Evolutionary conservation across 345 rosid genomes (phyloP).

Genomic region (Gossypium sturtianum): DNA sequence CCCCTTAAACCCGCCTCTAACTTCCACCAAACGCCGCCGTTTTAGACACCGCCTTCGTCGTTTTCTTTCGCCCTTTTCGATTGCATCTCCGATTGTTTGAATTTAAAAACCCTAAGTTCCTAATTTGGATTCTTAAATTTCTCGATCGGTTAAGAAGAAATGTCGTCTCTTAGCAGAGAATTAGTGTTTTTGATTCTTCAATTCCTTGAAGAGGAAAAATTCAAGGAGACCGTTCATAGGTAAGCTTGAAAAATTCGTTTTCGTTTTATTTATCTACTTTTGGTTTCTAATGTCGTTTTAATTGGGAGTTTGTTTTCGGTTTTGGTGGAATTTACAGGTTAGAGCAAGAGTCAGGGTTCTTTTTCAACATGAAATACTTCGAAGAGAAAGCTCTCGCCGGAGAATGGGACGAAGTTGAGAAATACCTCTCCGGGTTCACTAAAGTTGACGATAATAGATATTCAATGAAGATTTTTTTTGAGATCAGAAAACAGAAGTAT

Average conservation of each 20-base stretch:
- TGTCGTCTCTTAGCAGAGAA: slow-evolving; percentile 73
- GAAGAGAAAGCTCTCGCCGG: slow-evolving; percentile 32
- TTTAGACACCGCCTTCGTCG: background rate
- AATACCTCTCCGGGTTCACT: slow-evolving; percentile 31
- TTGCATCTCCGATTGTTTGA: background rate
- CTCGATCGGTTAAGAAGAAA: slow-evolving; percentile 10
- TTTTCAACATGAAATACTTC: slow-evolving; percentile 30
- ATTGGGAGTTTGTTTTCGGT: background rate
- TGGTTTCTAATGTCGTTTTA: slow-evolving; percentile 12
- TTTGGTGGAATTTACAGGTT: slow-evolving; percentile 8
- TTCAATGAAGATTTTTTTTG: slow-evolving; percentile 53
- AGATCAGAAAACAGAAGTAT: slow-evolving; percentile 57
- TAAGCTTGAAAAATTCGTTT: slow-evolving; percentile 16
- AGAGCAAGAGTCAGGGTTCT: slow-evolving; percentile 31
- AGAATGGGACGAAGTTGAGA: slow-evolving; percentile 37
- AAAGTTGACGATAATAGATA: slow-evolving; percentile 36
- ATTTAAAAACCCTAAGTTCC: slow-evolving; percentile 3
- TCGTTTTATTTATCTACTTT: background rate
- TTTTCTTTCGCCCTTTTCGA: background rate
- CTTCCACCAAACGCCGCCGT: slow-evolving; percentile 8
- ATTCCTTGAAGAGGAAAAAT: slow-evolving; percentile 71
- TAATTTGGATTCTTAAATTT: background rate
- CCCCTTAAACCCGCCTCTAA: background rate
- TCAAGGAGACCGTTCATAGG: slow-evolving; percentile 69
- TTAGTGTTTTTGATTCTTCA: slow-evolving; percentile 71